Conservation (phyloP, 2,329 filamentous ascomycete species). For the Ceratocystiopsis minuta region DNA sequence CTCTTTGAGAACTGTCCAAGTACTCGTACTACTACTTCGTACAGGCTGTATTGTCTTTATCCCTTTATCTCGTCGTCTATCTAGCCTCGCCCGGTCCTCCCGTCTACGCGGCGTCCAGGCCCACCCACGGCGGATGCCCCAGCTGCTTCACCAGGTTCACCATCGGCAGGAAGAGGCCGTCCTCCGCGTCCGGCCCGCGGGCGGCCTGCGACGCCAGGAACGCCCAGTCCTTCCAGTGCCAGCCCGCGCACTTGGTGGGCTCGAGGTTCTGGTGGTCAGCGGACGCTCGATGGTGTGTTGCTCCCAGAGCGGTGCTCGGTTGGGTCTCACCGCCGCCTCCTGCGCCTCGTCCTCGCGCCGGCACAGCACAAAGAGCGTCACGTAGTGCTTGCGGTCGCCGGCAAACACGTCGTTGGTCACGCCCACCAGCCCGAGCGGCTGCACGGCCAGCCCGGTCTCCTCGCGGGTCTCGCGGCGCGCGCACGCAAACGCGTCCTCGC, state of each 20-base stretch:
- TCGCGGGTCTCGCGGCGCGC: slow-evolving; percentile 50
- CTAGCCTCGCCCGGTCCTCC: too few relatives aligned
- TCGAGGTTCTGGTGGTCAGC: slow-evolving; percentile 21
- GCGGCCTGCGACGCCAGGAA: slow-evolving; percentile 19
- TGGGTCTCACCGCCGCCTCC: slow-evolving; percentile 24
- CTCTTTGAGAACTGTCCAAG: too few relatives aligned
- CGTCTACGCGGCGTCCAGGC: not conserved
- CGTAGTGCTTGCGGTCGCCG: slow-evolving; percentile 47
- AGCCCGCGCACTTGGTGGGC: slow-evolving; percentile 31
- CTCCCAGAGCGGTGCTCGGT: too few relatives aligned
- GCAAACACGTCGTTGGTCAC: slow-evolving; percentile 51
- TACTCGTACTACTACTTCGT: too few relatives aligned
- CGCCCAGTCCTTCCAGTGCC: slow-evolving; percentile 29
- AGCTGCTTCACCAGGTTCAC: slow-evolving; percentile 17
- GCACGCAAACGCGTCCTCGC: slow-evolving; percentile 43
- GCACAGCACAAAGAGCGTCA: slow-evolving; percentile 51
- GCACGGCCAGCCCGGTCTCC: slow-evolving; percentile 47
- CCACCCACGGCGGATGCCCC: slow-evolving; percentile 5
- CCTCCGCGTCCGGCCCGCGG: slow-evolving; percentile 12
- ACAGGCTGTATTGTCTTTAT: too few relatives aligned
- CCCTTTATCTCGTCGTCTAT: too few relatives aligned
- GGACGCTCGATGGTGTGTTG: too few relatives aligned
- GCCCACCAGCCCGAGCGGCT: slow-evolving; percentile 32
- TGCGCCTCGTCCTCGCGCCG: slow-evolving; percentile 26
- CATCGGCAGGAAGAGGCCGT: slow-evolving; percentile 23